Evolutionary conservation across 192 early-diverging fungal species (phyloP).

Genomic region (Coemansia umbellata): DNA sequence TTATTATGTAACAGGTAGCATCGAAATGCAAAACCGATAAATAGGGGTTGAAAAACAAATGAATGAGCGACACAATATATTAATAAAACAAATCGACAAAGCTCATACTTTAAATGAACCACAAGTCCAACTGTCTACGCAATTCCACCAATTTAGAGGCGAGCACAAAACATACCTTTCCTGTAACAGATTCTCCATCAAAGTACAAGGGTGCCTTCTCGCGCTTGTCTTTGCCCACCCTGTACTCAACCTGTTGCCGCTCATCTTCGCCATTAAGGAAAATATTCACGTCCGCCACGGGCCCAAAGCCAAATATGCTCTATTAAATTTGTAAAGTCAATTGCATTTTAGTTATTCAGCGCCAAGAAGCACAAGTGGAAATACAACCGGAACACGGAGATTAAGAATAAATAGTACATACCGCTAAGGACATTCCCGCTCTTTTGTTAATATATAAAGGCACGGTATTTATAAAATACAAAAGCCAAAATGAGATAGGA

Average conservation of each 20-base stretch:
- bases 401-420: conserved; percentile 13
- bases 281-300: conserved; percentile 85
- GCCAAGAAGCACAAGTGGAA: no score
- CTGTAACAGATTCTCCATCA: conserved; percentile 91
- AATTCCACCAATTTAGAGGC: no score
- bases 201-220: conserved; percentile 92
- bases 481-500: background rate
- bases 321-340: conserved; percentile 14
- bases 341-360: no score
- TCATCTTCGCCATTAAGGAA: conserved; percentile 78
- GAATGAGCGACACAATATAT: no score
- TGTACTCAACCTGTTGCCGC: conserved; percentile 90
- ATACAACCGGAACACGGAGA: background rate
- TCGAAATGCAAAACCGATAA: no score
- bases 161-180: conserved; percentile 88
- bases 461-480: background rate
- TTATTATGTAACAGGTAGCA: no score
- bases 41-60: no score
- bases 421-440: conserved; percentile 39
- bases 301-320: conserved; percentile 75
- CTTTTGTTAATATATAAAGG: background rate
- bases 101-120: no score
- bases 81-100: no score
- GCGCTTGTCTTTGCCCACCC: conserved; percentile 88
- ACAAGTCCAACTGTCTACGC: no score